Evolutionary conservation across 148 eudicot genomes (phyloP), one percentile per base, ranked within the genome.

Genomic region (Spergularia bocconei): DNA sequence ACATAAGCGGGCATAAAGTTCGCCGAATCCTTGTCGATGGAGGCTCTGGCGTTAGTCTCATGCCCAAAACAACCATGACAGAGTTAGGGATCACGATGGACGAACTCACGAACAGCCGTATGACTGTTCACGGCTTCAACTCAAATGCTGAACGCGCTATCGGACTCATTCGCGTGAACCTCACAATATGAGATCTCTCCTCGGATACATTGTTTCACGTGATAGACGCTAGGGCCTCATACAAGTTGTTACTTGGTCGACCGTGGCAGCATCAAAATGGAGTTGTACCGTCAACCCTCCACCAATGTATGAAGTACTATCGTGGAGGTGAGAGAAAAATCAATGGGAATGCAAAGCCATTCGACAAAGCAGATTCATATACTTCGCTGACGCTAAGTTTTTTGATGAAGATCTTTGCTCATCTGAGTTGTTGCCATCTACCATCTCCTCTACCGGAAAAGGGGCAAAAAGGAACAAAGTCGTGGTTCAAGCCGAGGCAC

Each of bases 31-130:
- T 62, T 13, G 39, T 74, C 0, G 59, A 29, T 29, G 2, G 36
- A 29, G 36, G 36, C 36, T 29, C 36, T 2, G 36, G 36, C 36
- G 1, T 29, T 63, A 29, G 70, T 33, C 2, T 74, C 33, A 63
- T 74, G 77, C 70, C 38, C 0, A 74, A 74, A 13, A 23, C 70
- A 5, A 74, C 70, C 14, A 74, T 74, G 77, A 64, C 4, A 0
- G 67, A 72, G 9, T 41, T 72, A 2, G 75, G 67, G 6, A 73
- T 73, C 14, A 10, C 10, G 16, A 12, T 73, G 25, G 23, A 50
- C 5, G 70, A 74, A 17, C 12, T 74, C 0, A 63, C 77, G 5
- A 51, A 13, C 14, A 61, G 64, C 3, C n/a, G 33, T 3, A 9
- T 61, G n/a, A 8, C 36, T 13, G 2, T 61, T 25, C n/a, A 57